A percentile compares a stretch with the other conserved stretches of the same genome.
Conservation (phyloP, 345 rosid genomes). For the Laguncularia racemosa region DNA sequence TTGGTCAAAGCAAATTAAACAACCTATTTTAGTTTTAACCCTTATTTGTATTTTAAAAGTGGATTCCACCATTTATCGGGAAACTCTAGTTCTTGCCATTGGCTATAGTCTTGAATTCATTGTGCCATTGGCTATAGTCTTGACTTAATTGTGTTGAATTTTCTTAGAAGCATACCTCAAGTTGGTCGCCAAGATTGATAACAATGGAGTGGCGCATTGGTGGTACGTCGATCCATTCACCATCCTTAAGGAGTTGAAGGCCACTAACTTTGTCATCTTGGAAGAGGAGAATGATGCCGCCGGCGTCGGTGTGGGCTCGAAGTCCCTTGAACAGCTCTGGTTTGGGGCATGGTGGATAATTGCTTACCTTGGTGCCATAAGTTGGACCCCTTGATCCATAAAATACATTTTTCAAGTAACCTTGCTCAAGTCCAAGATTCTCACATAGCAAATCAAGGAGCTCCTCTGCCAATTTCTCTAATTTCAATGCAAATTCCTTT, state of each 20-base stretch:
- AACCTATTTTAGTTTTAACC: no score
- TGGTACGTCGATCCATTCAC: conserved; percentile 84
- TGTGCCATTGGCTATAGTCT: no score
- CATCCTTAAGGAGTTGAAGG: conserved; percentile 90
- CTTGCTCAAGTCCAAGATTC: conserved; percentile 76
- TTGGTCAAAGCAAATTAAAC: not conserved
- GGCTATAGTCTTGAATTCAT: no score
- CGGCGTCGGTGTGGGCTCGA: conserved; percentile 97
- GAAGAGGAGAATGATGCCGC: conserved; percentile 83
- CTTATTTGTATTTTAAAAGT: no score
- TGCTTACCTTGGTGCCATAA: conserved; percentile 89
- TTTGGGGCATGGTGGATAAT: conserved; percentile 94
- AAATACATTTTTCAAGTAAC: conserved; percentile 62
- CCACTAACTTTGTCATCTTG: conserved; percentile 89
- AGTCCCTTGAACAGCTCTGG: conserved; percentile 91
- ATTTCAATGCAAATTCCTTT: conserved; percentile 61
- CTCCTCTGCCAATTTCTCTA: conserved; percentile 83
- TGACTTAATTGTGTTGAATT: no score
- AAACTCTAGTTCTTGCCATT: no score
- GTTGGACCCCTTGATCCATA: conserved; percentile 66
- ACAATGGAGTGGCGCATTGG: conserved; percentile 94
- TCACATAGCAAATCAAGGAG: conserved; percentile 70
- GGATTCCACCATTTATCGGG: no score
- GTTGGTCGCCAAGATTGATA: conserved; percentile 86
- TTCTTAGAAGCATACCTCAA: conserved; percentile 72